Base-by-base conservation (phyloP, 2,329 filamentous ascomycete species). In the Claviceps sp. region DNA sequence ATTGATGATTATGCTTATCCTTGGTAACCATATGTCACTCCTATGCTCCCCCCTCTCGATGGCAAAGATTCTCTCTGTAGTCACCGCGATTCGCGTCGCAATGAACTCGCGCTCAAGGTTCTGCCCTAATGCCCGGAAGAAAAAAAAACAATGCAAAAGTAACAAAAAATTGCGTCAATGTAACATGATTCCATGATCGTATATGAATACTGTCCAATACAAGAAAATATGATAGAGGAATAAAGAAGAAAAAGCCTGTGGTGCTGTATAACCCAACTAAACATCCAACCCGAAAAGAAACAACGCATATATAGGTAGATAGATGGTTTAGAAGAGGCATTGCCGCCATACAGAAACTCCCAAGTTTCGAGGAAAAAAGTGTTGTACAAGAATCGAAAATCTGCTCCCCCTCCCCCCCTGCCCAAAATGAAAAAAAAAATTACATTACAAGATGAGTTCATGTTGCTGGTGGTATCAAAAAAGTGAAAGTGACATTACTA, bases 251-350 rank as follows among this genome's bases (percentile, higher is more conserved):
- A 1, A n/a, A 36, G 20, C 51, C 47, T 55, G 55, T 58, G 62
- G 58, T 64, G 54, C 61, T 62, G 60, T 59, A 50, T 51, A 55
- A 59, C 59, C 60, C 60, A 56, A 52, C 54, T 60, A 60, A 61
- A 66, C 63, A 58, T 64, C 59, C 60, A 55, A 53, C 56, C 50
- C 50, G 3, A 50, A 17, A 44, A 45, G n/a, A 22, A 46, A 45
- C 13, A 39, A 29, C 44, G 36, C 34, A 50, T n/a, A n/a, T n/a
- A n/a, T n/a, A n/a, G n/a, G n/a, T 51, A 34, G 45, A 34, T 44
- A 23, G 13, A 16, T n/a, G 3, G 2, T 11, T 17, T 9, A 13
- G 52, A 44, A 48, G 34, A 54, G 49, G 40, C 45, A 17, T 49
- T 50, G n/a, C 34, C 22, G 39, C 53, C 45, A 36, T n/a, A 26